These are phyloP conservation scores for Ganoderma lingzhi DNA, from an alignment of 1,284 basidiomycete genomes.

Conservation along the genomic window DNA sequence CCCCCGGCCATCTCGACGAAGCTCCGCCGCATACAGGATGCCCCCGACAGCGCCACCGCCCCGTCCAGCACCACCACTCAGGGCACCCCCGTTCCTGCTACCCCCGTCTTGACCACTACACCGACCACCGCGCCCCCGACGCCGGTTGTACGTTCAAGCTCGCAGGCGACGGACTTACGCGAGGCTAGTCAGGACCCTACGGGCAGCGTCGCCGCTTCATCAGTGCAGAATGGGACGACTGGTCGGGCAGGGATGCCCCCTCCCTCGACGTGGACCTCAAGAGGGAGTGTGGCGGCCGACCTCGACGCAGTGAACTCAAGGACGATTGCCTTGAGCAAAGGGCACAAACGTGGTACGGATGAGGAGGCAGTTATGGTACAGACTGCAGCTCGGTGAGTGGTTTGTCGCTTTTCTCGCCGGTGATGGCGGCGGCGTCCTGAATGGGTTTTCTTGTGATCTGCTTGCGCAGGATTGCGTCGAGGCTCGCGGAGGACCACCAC, in stretches of 20 bases:
- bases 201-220: constrained; percentile 10
- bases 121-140: constrained; percentile 30
- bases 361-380: constrained; percentile 55
- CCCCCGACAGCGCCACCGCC: constrained; percentile 16
- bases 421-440: not conserved
- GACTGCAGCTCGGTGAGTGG: constrained; percentile 57
- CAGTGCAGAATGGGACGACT: constrained; percentile 8
- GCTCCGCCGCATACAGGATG: constrained; percentile 29
- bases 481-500: constrained; percentile 68
- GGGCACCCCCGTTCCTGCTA: constrained; percentile 21
- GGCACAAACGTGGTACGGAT: constrained; percentile 51
- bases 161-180: constrained; percentile 22
- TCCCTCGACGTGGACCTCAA: constrained; percentile 12
- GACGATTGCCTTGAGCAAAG: constrained; percentile 37
- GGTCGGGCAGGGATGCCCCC: not conserved
- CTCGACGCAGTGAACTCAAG: constrained; percentile 37
- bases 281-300: constrained; percentile 30
- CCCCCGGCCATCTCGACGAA: constrained; percentile 29
- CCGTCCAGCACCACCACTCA: constrained; percentile 20
- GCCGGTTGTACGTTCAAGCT: constrained; percentile 24
- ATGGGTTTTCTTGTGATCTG: not conserved
- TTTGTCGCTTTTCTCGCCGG: not conserved
- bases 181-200: constrained; percentile 23
- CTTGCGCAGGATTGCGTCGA: constrained; percentile 58
- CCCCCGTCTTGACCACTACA: constrained; percentile 14